Evolutionary conservation across 2,329 filamentous ascomycete species (phyloP), one percentile per base, ranked within the genome.

Genomic region (Pseudogymnoascus verrucosus): DNA sequence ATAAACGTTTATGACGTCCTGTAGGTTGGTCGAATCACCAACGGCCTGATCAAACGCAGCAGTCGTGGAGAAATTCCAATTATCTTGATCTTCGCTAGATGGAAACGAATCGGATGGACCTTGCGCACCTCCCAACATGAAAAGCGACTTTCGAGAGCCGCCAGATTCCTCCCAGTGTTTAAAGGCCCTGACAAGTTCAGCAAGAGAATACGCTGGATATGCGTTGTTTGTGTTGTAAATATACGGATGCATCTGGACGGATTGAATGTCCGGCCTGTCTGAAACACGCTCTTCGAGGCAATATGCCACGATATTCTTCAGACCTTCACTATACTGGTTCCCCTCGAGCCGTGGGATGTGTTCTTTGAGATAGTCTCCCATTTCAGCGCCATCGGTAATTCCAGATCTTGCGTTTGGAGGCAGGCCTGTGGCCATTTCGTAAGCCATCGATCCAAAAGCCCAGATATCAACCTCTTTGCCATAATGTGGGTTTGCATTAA

Each of bases 401-500:
- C 79, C 83, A 57, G 84, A 79, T 47, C 78, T 78, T 44, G 84
- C 85, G 68, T 89, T 89, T 0, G 90, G 90, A 2, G 90, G 89
- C 16, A 87, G 78, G 1, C 90, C 90, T 3, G 88, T 91, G 0
- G 90, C 89, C 74, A 93, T 90, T 74, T 95, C 90, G 70, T 85
- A 91, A 1, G 91, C 80, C 74, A 92, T 89, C 66, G 89, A 89
- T 1, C 90, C 91, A 72, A 91, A 92, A 1, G 90, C 89, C 90
- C 91, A 95, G 61, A 93, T 91, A 69, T 95, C 90, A 47, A 89
- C 85, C 70, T 89, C 87, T 12, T 85, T 88, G 64, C 87, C 87
- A 71, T 89, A 89, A 4, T 85, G 84, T 8, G 82, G 79, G 3
- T 82, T 79, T 39, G 83, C 79, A 64, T 88, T 84, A 68, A 89